Conservation (phyloP, 495 filamentous ascomycete genomes). For the Hyaloscypha variabilis region DNA sequence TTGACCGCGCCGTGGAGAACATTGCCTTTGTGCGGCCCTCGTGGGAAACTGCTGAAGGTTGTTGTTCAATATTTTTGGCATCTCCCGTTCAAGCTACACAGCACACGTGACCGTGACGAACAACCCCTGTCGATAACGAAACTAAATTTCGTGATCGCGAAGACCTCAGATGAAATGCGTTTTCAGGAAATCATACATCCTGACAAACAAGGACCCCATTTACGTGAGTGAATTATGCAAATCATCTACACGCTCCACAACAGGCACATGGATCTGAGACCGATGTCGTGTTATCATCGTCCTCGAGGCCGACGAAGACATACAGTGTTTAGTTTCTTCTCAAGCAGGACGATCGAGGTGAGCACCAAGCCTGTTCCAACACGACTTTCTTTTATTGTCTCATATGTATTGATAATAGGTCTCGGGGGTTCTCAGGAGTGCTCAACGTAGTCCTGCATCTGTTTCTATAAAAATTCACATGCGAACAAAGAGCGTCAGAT, state of each 20-base stretch:
- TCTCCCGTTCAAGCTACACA: background rate
- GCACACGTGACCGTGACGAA: background rate
- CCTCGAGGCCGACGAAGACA: too few relatives aligned
- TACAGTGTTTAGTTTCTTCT: too few relatives aligned
- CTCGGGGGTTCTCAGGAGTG: background rate
- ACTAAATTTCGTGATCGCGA: too few relatives aligned
- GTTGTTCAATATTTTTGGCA: conserved; percentile 7
- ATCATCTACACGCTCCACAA: too few relatives aligned
- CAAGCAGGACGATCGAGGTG: too few relatives aligned
- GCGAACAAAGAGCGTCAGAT: background rate
- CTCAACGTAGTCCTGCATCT: background rate
- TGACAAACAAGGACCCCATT: too few relatives aligned
- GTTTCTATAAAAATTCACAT: background rate
- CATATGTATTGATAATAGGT: background rate
- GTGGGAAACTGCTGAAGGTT: background rate
- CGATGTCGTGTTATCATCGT: too few relatives aligned
- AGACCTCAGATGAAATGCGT: background rate
- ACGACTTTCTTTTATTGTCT: background rate
- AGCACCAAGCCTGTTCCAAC: too few relatives aligned
- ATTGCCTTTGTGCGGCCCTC: conserved; percentile 34
- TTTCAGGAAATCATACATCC: too few relatives aligned
- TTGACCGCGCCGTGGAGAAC: conserved; percentile 50
- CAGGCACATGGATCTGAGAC: too few relatives aligned
- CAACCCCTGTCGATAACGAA: background rate
- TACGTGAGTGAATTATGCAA: too few relatives aligned